These are phyloP conservation scores for Pestalotiopsis sp. DNA, from an alignment of 2,329 filamentous ascomycete species.

Conservation along the genomic window DNA sequence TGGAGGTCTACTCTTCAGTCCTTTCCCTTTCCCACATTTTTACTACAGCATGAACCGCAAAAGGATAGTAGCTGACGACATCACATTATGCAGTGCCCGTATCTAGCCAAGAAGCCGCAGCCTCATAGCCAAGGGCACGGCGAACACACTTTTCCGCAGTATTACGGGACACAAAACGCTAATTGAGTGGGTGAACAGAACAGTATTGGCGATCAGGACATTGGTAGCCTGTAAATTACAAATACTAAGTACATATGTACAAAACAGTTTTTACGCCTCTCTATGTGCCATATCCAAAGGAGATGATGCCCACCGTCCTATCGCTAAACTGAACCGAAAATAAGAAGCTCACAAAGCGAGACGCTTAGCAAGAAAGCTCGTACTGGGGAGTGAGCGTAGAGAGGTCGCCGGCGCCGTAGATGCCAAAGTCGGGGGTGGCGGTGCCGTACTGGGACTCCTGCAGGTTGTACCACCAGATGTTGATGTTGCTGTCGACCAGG, in stretches of 20 bases:
- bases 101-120: neutral
- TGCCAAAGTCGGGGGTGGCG: slow-evolving; percentile 37
- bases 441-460: slow-evolving; percentile 38
- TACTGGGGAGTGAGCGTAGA: slow-evolving; percentile 27
- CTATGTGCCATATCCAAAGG: slow-evolving; percentile 1
- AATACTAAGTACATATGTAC: slow-evolving; percentile 5
- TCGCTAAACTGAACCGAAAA: slow-evolving; percentile 5
- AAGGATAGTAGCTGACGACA: neutral
- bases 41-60: neutral
- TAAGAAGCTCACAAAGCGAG: neutral
- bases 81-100: neutral
- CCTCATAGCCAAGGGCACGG: neutral
- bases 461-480: slow-evolving; percentile 40
- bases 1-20: neutral
- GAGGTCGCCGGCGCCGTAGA: slow-evolving; percentile 37
- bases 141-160: neutral
- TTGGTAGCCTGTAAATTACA: neutral
- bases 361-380: slow-evolving; percentile 31
- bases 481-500: slow-evolving; percentile 29
- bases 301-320: neutral
- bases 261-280: slow-evolving; percentile 3
- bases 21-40: neutral
- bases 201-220: neutral
- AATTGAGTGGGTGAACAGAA: neutral
- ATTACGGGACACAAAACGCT: neutral